These are phyloP conservation scores for Cylindrodendrum hubeiense DNA, from an alignment of 2,329 filamentous ascomycete species.

Conservation along the genomic window DNA sequence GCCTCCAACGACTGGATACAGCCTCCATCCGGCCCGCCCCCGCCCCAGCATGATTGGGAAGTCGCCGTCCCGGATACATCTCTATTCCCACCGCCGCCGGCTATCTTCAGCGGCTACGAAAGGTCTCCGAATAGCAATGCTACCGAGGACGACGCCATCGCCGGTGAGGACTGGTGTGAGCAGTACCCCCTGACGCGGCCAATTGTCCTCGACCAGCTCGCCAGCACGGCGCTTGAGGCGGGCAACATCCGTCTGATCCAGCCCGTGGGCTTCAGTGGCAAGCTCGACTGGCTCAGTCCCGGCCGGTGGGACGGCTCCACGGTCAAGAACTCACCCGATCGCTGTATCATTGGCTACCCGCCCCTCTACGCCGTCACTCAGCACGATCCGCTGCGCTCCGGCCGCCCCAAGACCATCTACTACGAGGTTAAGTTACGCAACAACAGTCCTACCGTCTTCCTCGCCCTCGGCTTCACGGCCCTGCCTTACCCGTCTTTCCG, in stretches of 20 bases:
- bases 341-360: constrained; percentile 74
- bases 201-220: constrained; percentile 60
- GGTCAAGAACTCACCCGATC: constrained; percentile 64
- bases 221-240: constrained; percentile 59
- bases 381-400: constrained; percentile 66
- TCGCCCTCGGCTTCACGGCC: constrained; percentile 79
- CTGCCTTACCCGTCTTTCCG: constrained; percentile 83
- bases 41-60: constrained; percentile 74
- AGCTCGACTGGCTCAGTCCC: constrained; percentile 57
- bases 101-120: constrained; percentile 73
- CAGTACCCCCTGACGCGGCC: constrained; percentile 70
- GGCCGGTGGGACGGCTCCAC: constrained; percentile 66
- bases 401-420: constrained; percentile 69
- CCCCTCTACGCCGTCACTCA: constrained; percentile 75
- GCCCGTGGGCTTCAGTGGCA: constrained; percentile 62
- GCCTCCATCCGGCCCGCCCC: constrained; percentile 50
- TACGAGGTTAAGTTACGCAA: constrained; percentile 74
- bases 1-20: constrained; percentile 44
- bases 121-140: constrained; percentile 78
- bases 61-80: constrained; percentile 78
- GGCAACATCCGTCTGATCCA: constrained; percentile 68
- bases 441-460: constrained; percentile 59
- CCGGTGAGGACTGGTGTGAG: constrained; percentile 75
- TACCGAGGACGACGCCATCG: constrained; percentile 70
- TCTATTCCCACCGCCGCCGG: constrained; percentile 79